Evolutionary conservation across 179 eudicot species (phyloP), one percentile per base, ranked within the genome.

Genomic region (Actinidia polygama): DNA sequence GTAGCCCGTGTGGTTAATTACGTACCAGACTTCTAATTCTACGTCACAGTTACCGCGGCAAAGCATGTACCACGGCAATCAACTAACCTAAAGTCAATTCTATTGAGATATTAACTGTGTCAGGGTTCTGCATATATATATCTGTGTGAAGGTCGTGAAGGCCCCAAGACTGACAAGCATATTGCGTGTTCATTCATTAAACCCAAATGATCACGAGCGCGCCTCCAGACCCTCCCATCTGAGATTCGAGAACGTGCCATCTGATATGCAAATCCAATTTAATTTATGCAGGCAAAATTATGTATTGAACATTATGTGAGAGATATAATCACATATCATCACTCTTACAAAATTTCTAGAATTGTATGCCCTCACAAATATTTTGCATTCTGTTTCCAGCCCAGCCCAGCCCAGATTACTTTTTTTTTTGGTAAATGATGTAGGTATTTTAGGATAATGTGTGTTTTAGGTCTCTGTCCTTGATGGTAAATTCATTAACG

Each of bases 101-200:
- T 12, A 63, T 21, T 63, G 8, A 50, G n/a, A n/a, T n/a, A 81
- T 92, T 91, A 57, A 95, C 96, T 16, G 89, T 90, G 84, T 98
- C 98, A 19, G 95, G 97, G 79, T 87, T 81, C 58, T 89, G 89
- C 81, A 81, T 88, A 71, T n/a, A n/a, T n/a, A n/a, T 75, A 82
- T 80, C 87, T 84, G 69, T 83, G 87, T 70, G 95, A 86, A 77
- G 91, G 90, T 77, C 87, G 86, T 64, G 95, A 90, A 46, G 99
- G 94, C 67, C 98, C 98, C 88, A 97, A 85, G 53, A 97, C 89
- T 70, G 98, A 97, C 85, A 90, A 84, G 80, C 98, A 92, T 62
- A 97, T 89, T 30, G 97, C 98, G 73, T 98, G 98, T 79, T 97
- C 99, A 84, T 91, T 92, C 94, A 97, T 93, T 85, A 97, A 84